These are phyloP conservation scores for Ampelomyces quisqualis DNA, from an alignment of 2,329 filamentous ascomycete genomes.

Conservation along the genomic window DNA sequence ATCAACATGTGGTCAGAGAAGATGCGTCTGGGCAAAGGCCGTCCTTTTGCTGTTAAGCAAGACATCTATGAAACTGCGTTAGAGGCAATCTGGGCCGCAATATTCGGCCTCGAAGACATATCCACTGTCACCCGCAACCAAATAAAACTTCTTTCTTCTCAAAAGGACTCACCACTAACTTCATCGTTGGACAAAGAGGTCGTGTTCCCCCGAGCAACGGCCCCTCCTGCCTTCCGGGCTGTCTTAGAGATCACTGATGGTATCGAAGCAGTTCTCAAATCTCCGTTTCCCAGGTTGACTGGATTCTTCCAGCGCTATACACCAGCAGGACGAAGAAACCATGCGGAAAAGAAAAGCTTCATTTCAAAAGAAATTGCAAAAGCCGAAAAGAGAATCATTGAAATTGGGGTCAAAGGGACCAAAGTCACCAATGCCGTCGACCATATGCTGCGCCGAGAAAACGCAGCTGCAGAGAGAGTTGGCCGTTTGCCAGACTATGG, in stretches of 20 bases:
- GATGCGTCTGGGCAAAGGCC: constrained; percentile 29
- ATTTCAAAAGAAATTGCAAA: constrained; percentile 8
- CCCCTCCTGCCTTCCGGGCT: constrained; percentile 10
- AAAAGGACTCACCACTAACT: neutral
- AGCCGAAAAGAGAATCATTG: constrained; percentile 7
- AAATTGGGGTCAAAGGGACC: constrained; percentile 1
- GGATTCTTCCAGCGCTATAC: neutral
- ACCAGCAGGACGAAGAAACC: neutral
- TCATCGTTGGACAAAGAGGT: constrained; percentile 1
- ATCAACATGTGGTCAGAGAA: constrained; percentile 43
- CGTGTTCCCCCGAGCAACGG: constrained; percentile 2
- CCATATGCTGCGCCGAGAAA: constrained; percentile 14
- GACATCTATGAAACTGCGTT: constrained; percentile 31
- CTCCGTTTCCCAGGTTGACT: constrained; percentile 5
- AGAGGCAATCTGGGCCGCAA: constrained; percentile 18
- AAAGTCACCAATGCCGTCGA: constrained; percentile 14
- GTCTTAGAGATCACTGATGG: constrained; percentile 9
- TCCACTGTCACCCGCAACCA: constrained; percentile 13
- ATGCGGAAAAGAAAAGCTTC: constrained; percentile 1
- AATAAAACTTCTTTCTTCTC: constrained; percentile 3
- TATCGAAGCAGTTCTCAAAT: constrained; percentile 5
- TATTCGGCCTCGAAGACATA: constrained; percentile 10
- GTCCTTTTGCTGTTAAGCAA: constrained; percentile 32
- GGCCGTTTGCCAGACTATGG: constrained; percentile 5
- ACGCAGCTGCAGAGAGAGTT: constrained; percentile 6